These are phyloP conservation scores for Termitomyces sp. DNA, from an alignment of 768 basidiomycete species.

Conservation along the genomic window DNA sequence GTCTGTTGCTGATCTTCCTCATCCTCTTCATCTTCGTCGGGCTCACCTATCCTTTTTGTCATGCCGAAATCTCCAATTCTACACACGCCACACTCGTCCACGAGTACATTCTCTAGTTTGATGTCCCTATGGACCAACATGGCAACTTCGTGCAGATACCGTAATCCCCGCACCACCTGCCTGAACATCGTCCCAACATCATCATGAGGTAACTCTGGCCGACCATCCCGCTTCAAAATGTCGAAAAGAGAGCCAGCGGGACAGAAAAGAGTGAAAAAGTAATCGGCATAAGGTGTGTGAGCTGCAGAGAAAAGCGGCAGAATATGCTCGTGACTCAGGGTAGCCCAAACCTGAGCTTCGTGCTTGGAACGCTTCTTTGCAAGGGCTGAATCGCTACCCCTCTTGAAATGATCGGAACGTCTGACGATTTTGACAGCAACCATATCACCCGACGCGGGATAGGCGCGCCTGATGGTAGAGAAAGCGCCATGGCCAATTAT, in stretches of 20 bases:
- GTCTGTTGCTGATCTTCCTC: slow-evolving; percentile 23
- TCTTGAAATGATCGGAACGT: slow-evolving; percentile 51
- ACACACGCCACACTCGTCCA: slow-evolving; percentile 87
- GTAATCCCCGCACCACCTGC: slow-evolving; percentile 79
- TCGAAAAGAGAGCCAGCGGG: slow-evolving; percentile 84
- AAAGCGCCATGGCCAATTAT: slow-evolving; percentile 80
- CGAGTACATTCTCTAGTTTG: slow-evolving; percentile 95
- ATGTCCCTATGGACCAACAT: slow-evolving; percentile 88
- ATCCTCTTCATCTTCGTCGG: slow-evolving; percentile 31
- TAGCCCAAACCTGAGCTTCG: slow-evolving; percentile 72
- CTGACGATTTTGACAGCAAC: slow-evolving; percentile 86
- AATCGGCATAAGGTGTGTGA: slow-evolving; percentile 63
- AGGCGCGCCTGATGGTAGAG: slow-evolving; percentile 74
- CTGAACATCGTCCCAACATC: slow-evolving; percentile 84
- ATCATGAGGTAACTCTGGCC: slow-evolving; percentile 67
- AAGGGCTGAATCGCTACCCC: slow-evolving; percentile 39
- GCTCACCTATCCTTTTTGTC: slow-evolving; percentile 60
- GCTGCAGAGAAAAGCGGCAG: slow-evolving; percentile 74
- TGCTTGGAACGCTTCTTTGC: slow-evolving; percentile 59
- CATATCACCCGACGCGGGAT: slow-evolving; percentile 55
- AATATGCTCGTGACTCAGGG: slow-evolving; percentile 81
- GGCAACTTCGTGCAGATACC: slow-evolving; percentile 78
- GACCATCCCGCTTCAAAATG: slow-evolving; percentile 70
- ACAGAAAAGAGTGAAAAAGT: slow-evolving; percentile 80
- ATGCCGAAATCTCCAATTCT: slow-evolving; percentile 86